Percentiles rank a stretch among this genome's conserved stretches.
phyloP scores from a whole-genome alignment of 2,329 filamentous ascomycete genomes.

The Berkeleyomyces rouxiae region DNA sequence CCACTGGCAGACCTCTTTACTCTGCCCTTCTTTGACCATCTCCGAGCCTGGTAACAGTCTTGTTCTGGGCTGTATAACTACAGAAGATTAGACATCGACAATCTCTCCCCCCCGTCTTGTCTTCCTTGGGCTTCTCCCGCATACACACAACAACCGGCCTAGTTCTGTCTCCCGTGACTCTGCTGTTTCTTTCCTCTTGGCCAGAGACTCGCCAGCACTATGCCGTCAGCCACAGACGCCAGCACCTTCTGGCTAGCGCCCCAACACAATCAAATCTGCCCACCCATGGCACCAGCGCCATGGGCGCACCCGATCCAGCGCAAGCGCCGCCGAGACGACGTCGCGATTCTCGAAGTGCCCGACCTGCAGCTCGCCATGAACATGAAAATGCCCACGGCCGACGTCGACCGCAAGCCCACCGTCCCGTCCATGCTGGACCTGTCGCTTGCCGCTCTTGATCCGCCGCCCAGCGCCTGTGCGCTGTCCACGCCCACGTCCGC shows the following conservation, averaged over 20 bases:
- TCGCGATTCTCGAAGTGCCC: background rate
- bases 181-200: background rate
- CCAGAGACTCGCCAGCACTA: background rate
- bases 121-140: no score
- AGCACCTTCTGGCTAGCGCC: background rate
- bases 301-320: background rate
- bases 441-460: background rate
- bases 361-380: background rate
- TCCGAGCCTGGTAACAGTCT: no score
- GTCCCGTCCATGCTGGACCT: background rate
- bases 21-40: background rate
- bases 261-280: background rate
- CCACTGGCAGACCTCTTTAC: background rate
- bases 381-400: background rate
- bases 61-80: no score
- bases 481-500: background rate
- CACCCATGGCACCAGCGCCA: background rate
- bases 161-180: no score
- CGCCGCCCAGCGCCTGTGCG: background rate
- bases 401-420: background rate
- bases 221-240: background rate
- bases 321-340: conserved; percentile 11
- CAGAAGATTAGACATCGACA: no score
- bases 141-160: no score
- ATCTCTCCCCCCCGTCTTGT: no score